Evolutionary conservation across 2,329 filamentous ascomycete genomes (phyloP), one percentile per base, ranked within the genome.

Genomic region (Alternaria sp.): DNA sequence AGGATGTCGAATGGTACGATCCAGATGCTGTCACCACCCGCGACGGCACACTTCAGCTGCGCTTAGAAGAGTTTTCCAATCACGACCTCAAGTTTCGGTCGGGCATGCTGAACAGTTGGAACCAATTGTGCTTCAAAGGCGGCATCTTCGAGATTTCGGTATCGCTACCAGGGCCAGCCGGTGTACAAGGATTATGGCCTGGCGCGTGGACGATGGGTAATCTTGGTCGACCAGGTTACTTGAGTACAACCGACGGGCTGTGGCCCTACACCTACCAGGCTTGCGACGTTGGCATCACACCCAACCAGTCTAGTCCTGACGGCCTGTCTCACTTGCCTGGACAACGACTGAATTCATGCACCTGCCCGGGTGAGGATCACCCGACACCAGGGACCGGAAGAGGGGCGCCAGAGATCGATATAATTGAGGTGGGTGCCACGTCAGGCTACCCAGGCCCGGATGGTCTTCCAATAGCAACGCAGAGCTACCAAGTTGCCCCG

Each of bases 171-270:
- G 83, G 83, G 14, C 82, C 82, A 42, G 78, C 79, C 28, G 82
- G 80, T 36, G 69, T 81, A 5, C 79, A 80, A 46, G 82, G 82
- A 24, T 71, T 83, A 1, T 85, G 83, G 83, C 83, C 83, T 7
- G 83, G 83, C 41, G 80, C 79, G 3, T 85, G 83, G 83, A 80
- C 81, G 2, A 82, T 85, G 80, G 83, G 83, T 0, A 85, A 85
- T 60, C 77, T 85, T 2, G 83, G 82, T 4, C 74, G 82, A 31
- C 83, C 83, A 17, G 83, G 83, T 36, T 84, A 83, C 60, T 72
- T 81, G 31, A 75, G 81, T 2, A 84, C 82, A 1, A 85, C 82
- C 0, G 83, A 85, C 21, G 83, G 83, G 5, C 71, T 84, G 56
- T 85, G 83, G 83, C 83, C 83, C 2, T 85, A 84, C 63, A 84